Percentiles rank a stretch among this genome's conserved stretches.
Conservation (phyloP, 345 rosid species). For the Acer campestre region DNA sequence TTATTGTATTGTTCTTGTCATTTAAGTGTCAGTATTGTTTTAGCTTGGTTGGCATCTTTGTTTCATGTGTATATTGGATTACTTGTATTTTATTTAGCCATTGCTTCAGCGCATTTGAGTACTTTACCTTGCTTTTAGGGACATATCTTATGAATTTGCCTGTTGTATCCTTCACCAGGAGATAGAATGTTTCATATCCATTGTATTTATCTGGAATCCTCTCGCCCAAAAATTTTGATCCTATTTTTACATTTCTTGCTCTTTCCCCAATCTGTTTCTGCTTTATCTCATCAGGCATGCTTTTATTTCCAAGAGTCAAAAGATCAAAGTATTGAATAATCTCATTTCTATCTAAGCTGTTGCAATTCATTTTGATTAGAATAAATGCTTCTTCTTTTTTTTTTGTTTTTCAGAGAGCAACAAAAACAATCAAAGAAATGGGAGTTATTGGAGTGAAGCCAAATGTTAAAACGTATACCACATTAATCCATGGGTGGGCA, state of each 20-base stretch:
- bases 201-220: neutral
- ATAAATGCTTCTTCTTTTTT: conserved; percentile 5
- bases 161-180: conserved; percentile 5
- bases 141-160: neutral
- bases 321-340: neutral
- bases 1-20: neutral
- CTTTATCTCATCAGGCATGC: neutral
- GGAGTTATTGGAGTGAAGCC: conserved; percentile 63
- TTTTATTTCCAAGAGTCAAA: neutral
- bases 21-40: neutral
- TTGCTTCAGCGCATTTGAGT: neutral
- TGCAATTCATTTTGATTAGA: neutral
- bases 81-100: neutral
- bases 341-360: neutral
- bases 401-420: conserved; percentile 65
- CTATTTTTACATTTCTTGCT: neutral
- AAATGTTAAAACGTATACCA: conserved; percentile 88
- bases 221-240: neutral
- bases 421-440: conserved; percentile 71
- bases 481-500: conserved; percentile 93
- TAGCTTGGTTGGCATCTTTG: neutral
- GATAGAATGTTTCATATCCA: neutral
- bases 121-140: neutral
- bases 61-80: neutral
- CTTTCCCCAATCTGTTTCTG: neutral